Base-by-base conservation (phyloP, 169 alveolate species). In the Eimeria zaria region DNA sequence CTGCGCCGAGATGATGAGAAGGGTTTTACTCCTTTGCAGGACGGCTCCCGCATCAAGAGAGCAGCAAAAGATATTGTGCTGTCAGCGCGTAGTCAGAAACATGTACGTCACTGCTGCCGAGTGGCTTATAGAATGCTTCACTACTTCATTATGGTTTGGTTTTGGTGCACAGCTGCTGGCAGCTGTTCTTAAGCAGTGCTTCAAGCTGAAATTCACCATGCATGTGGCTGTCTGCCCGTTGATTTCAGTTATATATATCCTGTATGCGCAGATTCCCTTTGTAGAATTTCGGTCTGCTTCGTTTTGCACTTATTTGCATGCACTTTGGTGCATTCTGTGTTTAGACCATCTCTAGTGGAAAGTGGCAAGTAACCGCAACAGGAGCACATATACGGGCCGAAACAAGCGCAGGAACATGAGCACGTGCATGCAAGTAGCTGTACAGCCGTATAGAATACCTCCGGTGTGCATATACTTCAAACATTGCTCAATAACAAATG, bases 1-100 rank as follows among this genome's bases (percentile, higher is more conserved):
- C 36, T 91, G 1, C 80, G 91, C 8, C 46, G 96, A n/a, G 96
- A 91, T 33, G 96, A 91, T 53, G 96, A 91, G 91, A 84, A 62
- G 18, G 91, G 96, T 6, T 91, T 91, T 89, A 91, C 96, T 3
- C 96, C 96, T 60, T 36, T 91, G 24, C 83, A 60, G 20, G 96
- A 91, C 33, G 96, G 96, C 58, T 64, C 88, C 11, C 41, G 96
- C 0, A 55, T 91, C 0, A 76, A 60, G 22, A 55, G 62, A 60
- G 93, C 93, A 18, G 93, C 93, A 0, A 55, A 62, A 85, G 93
- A 85, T 22, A 85, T 85, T 62, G 80, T 85, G 20, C 93, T 85
- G 3, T 85, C 93, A 39, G 93, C 93, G 3, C 93, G 93, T n/a
- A 85, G 93, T 41, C 93, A 85, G 67, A 36, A 46, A 30, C 91